Base-by-base conservation (phyloP, 2,329 filamentous ascomycete species). In the Coniochaeta sp. region DNA sequence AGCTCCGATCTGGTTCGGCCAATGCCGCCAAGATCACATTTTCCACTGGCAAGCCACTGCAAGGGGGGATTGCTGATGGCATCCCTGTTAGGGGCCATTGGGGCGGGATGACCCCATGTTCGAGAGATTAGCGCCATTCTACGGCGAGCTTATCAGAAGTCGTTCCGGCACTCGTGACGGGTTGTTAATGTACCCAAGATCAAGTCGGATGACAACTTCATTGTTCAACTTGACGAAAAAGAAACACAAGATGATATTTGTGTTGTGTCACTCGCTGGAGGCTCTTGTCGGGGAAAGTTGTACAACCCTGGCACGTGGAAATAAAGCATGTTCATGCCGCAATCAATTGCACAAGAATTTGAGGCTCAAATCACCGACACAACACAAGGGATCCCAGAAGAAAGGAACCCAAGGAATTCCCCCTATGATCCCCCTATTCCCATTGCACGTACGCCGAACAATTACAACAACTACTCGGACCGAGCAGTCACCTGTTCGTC, bases 281-380 rank as follows among this genome's bases (percentile, higher is more conserved):
- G 38, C 38, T 42, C 38, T 42, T 42, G 9, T 22, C 18, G 12
- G 38, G 7, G 38, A 6, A 42, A 22, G 26, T 42, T 42, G 22
- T 42, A 18, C 38, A 18, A 26, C 38, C 38, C 12, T 14, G 7
- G 12, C 38, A 42, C 22, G 38, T 42, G 38, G 20, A 24, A 9
- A 24, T 22, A 10, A 42, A 20, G 16, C 3, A 18, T 4, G 3
- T 38, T 38, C 22, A 42, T 26, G 22, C 38, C 38, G 38, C 38
- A 26, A 26, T 24, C 18, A 38, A 38, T 38, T 38, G n/a, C n/a
- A 38, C 16, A 38, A 10, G 3, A 20, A 22, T 18, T 20, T 13
- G 18, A 42, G 38, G 14, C 38, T 42, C 38, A 42, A 42, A 42
- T 42, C 38, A 42, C 38, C 38, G 38, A 42, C 38, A 42, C 20